Conservation (phyloP, 2,329 filamentous ascomycete species). For the Dothistroma pini region DNA sequence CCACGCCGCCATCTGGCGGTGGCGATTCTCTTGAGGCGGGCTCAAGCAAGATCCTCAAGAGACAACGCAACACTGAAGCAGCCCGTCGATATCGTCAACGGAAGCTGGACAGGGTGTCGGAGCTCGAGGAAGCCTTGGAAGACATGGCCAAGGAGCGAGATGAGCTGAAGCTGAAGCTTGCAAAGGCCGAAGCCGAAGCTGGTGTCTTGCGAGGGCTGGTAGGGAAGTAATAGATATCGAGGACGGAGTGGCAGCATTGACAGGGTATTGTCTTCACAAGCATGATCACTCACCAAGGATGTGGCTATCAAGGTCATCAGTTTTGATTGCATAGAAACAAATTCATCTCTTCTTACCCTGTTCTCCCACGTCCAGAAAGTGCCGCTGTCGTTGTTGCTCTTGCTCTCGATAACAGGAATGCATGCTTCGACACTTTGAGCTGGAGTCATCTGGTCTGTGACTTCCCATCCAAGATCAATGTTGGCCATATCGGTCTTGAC, state of each 20-base stretch:
- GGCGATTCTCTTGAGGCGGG: constrained; percentile 11
- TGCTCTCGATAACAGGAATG: constrained; percentile 51
- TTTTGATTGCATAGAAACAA: background rate
- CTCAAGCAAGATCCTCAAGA: constrained; percentile 44
- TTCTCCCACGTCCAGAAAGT: constrained; percentile 57
- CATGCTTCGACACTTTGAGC: constrained; percentile 50
- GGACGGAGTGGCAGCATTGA: background rate
- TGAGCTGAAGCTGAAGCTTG: constrained; percentile 59
- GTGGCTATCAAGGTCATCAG: constrained; percentile 19
- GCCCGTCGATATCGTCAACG: constrained; percentile 69
- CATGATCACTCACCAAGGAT: constrained; percentile 27
- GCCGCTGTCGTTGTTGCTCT: constrained; percentile 47
- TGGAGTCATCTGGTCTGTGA: constrained; percentile 51
- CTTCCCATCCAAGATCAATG: constrained; percentile 49
- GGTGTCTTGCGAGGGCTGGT: constrained; percentile 48
- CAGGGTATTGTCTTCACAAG: background rate
- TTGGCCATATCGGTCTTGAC: constrained; percentile 55
- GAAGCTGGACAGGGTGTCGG: constrained; percentile 61
- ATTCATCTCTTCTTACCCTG: constrained; percentile 35
- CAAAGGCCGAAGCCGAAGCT: constrained; percentile 62
- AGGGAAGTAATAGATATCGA: constrained; percentile 6
- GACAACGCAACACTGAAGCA: constrained; percentile 66
- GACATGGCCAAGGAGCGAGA: constrained; percentile 61
- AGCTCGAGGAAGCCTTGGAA: constrained; percentile 58
- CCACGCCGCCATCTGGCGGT: constrained; percentile 4